Conservation (phyloP, 2,329 filamentous ascomycete species). For the Xylaria sp. region DNA sequence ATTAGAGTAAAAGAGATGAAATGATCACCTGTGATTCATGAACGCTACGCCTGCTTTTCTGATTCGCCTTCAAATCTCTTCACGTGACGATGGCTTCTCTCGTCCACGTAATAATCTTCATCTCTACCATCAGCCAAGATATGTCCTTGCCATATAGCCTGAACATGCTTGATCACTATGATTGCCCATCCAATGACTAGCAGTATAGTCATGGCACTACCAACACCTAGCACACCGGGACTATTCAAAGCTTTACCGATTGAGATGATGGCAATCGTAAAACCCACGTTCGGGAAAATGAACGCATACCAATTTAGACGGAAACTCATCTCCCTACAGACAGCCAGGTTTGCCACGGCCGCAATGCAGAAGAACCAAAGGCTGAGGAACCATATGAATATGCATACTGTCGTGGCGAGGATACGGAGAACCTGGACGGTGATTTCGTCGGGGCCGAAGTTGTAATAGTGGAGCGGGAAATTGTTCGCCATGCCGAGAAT, state of each 20-base stretch:
- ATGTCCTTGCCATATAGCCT: constrained; percentile 60
- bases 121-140: constrained; percentile 70
- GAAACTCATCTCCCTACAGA: constrained; percentile 48
- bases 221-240: constrained; percentile 61
- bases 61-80: constrained; percentile 37
- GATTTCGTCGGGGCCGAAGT: constrained; percentile 42
- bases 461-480: constrained; percentile 41
- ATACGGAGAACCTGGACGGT: constrained; percentile 50
- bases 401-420: constrained; percentile 53
- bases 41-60: constrained; percentile 37
- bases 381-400: constrained; percentile 59
- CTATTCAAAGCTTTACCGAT: constrained; percentile 65
- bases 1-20: not conserved
- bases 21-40: not conserved
- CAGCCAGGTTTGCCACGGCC: constrained; percentile 44
- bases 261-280: constrained; percentile 68
- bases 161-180: constrained; percentile 59
- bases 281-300: constrained; percentile 73
- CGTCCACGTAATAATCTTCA: constrained; percentile 56
- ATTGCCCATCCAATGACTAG: constrained; percentile 66
- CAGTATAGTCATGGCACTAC: constrained; percentile 64
- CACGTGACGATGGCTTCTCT: constrained; percentile 39
- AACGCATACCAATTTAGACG: constrained; percentile 69
- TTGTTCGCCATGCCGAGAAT: constrained; percentile 57
- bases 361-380: constrained; percentile 61